Conservation (phyloP, 768 basidiomycete species). For the Lactarius psammicola region DNA sequence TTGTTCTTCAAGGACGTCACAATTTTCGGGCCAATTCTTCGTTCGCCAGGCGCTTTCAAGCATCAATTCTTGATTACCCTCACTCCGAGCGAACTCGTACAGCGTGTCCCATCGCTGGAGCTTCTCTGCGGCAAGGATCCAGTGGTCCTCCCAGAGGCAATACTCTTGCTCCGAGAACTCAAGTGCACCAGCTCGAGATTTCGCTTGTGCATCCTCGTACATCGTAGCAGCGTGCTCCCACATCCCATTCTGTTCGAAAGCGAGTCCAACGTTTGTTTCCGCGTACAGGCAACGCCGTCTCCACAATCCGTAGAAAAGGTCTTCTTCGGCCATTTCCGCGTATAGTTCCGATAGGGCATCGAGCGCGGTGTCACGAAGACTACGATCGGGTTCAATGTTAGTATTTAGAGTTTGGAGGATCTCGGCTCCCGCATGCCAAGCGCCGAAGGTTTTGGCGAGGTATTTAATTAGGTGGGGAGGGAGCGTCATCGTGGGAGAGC, state of each 20-base stretch:
- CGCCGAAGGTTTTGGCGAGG: constrained; percentile 91
- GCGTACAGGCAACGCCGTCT: constrained; percentile 81
- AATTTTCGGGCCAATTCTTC: constrained; percentile 86
- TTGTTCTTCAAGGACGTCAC: constrained; percentile 75
- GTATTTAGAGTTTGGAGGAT: constrained; percentile 77
- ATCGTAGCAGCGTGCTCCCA: constrained; percentile 89
- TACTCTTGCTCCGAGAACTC: constrained; percentile 95
- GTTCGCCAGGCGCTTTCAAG: constrained; percentile 95
- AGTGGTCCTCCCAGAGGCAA: constrained; percentile 99
- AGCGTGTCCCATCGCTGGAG: constrained; percentile 97
- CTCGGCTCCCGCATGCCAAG: constrained; percentile 92
- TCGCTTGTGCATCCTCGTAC: constrained; percentile 89
- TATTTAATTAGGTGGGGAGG: constrained; percentile 96
- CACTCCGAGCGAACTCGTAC: constrained; percentile 83
- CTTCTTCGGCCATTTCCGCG: constrained; percentile 93
- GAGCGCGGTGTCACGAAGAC: constrained; percentile 75
- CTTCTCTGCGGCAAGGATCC: constrained; percentile 94
- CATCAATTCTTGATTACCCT: constrained; percentile 87
- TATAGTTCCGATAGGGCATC: constrained; percentile 95
- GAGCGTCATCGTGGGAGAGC: constrained; percentile 80
- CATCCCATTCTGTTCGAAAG: constrained; percentile 95
- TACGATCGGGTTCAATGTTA: constrained; percentile 75
- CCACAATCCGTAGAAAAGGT: constrained; percentile 97
- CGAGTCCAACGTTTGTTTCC: constrained; percentile 85
- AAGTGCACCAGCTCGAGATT: constrained; percentile 74